A percentile compares a stretch with the other conserved stretches of the same genome.
Evolutionary conservation across 2,329 filamentous ascomycete species (phyloP).

Genomic region (Penicillium aurantiogriseum): DNA sequence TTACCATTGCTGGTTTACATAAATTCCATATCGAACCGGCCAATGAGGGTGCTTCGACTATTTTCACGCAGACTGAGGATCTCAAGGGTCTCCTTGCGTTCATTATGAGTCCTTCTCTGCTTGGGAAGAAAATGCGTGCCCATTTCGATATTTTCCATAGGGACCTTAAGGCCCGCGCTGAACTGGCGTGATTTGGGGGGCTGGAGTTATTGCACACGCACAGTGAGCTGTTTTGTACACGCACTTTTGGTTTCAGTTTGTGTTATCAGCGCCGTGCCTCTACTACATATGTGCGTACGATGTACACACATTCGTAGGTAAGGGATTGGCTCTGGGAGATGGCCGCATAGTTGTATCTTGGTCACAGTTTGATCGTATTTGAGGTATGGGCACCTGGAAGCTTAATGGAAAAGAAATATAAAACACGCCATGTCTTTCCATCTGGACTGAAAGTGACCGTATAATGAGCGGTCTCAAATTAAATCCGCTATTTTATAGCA

Average conservation of each 20-base stretch:
- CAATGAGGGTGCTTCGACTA: constrained; percentile 24
- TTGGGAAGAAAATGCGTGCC: constrained; percentile 24
- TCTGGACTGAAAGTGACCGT: not conserved
- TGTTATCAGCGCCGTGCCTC: not conserved
- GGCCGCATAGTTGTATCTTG: not conserved
- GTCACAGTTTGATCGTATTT: not conserved
- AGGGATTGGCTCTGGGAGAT: not conserved
- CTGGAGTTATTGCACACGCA: not conserved
- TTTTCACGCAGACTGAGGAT: constrained; percentile 27
- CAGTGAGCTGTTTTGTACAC: not conserved
- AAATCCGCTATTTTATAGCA: too few species aligned
- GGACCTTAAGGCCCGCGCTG: constrained; percentile 26
- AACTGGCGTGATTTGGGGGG: constrained; percentile 10
- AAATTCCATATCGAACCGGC: constrained; percentile 25
- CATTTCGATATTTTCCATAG: constrained; percentile 23
- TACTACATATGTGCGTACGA: not conserved
- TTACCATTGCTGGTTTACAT: constrained; percentile 26
- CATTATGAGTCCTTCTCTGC: constrained; percentile 22
- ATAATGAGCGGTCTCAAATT: not conserved
- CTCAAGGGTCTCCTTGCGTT: constrained; percentile 23
- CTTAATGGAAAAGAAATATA: not conserved
- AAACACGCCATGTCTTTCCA: not conserved
- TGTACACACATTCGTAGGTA: not conserved
- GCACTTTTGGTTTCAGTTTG: not conserved
- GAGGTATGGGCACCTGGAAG: not conserved